phyloP scores from a whole-genome alignment of 345 rosid genomes.

The Boechera retrofracta region DNA sequence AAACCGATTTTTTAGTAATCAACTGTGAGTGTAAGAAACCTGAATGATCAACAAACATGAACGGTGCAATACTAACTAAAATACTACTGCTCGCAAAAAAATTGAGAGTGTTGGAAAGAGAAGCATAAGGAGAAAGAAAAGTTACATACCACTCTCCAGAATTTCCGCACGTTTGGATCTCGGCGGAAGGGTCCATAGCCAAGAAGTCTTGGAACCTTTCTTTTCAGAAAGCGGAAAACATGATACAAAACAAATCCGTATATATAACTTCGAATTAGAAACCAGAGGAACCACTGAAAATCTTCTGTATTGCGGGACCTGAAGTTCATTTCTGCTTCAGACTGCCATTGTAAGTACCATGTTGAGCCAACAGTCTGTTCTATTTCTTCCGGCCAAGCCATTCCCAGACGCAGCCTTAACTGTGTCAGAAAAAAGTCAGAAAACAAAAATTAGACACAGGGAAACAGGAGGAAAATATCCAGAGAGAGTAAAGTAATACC shows the following conservation, averaged over 20 bases:
- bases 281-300: slow-evolving; percentile 71
- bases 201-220: slow-evolving; percentile 70
- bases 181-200: slow-evolving; percentile 83
- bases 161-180: slow-evolving; percentile 74
- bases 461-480: slow-evolving; percentile 5
- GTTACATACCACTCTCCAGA: slow-evolving; percentile 75
- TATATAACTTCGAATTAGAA: slow-evolving; percentile 58
- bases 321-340: slow-evolving; percentile 73
- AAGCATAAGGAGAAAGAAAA: slow-evolving; percentile 25
- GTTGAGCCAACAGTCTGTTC: slow-evolving; percentile 76
- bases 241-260: slow-evolving; percentile 72
- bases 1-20: slow-evolving; percentile 2
- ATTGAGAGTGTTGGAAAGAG: slow-evolving; percentile 22
- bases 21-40: slow-evolving; percentile 22
- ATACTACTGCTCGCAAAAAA: neutral
- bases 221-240: slow-evolving; percentile 68
- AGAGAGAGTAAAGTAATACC: slow-evolving; percentile 53
- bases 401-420: slow-evolving; percentile 78
- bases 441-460: neutral
- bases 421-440: slow-evolving; percentile 42
- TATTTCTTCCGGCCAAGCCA: slow-evolving; percentile 92
- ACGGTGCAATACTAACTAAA: slow-evolving; percentile 21
- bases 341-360: slow-evolving; percentile 89
- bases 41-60: slow-evolving; percentile 32
- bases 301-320: slow-evolving; percentile 65